phyloP scores from a whole-genome alignment of 2,329 filamentous ascomycete genomes.

The Pseudofabraea citricarpa region DNA sequence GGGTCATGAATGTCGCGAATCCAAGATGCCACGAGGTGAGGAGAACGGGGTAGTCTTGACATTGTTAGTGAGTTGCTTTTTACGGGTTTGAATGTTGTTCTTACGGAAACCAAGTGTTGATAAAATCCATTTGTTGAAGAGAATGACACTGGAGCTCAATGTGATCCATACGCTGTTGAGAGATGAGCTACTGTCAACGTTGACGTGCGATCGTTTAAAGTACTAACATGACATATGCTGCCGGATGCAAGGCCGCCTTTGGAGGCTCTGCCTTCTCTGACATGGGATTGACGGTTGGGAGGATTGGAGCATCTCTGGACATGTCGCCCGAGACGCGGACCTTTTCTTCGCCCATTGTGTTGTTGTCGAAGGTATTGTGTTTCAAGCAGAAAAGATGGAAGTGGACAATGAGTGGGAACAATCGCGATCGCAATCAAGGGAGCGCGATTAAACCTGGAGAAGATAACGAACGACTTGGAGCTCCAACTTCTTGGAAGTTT shows the following conservation, averaged over 20 bases:
- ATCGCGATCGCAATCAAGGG: constrained; percentile 14
- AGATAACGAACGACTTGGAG: too few relatives aligned
- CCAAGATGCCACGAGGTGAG: constrained; percentile 94
- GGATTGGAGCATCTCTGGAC: constrained; percentile 55
- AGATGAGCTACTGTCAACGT: constrained; percentile 10
- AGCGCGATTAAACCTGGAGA: too few relatives aligned
- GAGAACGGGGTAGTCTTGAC: constrained; percentile 67
- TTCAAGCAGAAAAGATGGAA: too few relatives aligned
- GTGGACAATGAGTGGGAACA: background rate
- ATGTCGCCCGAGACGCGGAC: constrained; percentile 76
- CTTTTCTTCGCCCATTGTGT: constrained; percentile 72
- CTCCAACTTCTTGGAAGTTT: too few relatives aligned
- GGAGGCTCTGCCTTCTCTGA: constrained; percentile 62
- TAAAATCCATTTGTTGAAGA: constrained; percentile 99
- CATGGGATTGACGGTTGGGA: constrained; percentile 71
- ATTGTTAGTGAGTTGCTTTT: constrained; percentile 23
- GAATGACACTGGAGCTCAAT: constrained; percentile 87
- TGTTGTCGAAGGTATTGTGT: constrained; percentile 24
- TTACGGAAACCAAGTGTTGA: constrained; percentile 79
- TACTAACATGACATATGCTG: constrained; percentile 71
- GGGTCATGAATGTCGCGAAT: constrained; percentile 92
- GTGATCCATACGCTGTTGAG: constrained; percentile 76
- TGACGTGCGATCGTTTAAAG: background rate
- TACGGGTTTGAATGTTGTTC: constrained; percentile 25
- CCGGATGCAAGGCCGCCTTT: constrained; percentile 44